Conservation (phyloP, 441 rosid species). For the Omphalea diandra region DNA sequence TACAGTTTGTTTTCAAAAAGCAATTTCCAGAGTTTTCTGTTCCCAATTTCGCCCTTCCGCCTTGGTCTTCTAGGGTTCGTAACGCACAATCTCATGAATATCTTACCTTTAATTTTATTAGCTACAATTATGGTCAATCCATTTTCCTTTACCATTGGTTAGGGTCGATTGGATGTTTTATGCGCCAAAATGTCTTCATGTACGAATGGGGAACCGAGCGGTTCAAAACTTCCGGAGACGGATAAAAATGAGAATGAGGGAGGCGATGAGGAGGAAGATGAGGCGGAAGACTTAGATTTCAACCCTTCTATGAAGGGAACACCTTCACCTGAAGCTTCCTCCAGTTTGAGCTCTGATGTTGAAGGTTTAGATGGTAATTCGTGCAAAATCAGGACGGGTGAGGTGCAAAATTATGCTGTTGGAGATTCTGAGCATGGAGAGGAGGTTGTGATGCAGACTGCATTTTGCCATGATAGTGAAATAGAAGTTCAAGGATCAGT, state of each 20-base stretch:
- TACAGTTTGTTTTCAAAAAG: too few relatives aligned
- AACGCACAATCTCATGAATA: too few relatives aligned
- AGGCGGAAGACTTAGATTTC: conserved; percentile 81
- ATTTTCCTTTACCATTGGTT: too few relatives aligned
- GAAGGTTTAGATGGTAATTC: conserved; percentile 47
- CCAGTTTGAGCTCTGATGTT: conserved; percentile 83
- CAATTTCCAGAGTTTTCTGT: too few relatives aligned
- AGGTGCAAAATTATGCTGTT: conserved; percentile 27
- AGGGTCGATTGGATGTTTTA: too few relatives aligned
- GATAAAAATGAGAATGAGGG: conserved; percentile 25
- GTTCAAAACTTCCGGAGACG: conserved; percentile 21
- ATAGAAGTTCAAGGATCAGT: conserved; percentile 13
- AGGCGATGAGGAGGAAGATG: conserved; percentile 48
- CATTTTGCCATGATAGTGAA: conserved; percentile 30
- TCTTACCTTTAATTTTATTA: too few relatives aligned
- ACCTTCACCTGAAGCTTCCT: conserved; percentile 78
- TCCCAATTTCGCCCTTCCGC: too few relatives aligned
- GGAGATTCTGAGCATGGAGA: conserved; percentile 45
- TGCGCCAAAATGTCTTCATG: conserved; percentile 20
- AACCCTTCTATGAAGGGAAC: conserved; percentile 74
- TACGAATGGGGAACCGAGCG: conserved; percentile 10
- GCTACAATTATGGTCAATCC: too few relatives aligned
- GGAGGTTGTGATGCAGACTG: conserved; percentile 41
- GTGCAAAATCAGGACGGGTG: conserved; percentile 20
- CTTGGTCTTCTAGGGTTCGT: too few relatives aligned